Evolutionary conservation across 345 rosid species (phyloP).

Genomic region (Gossypium turneri): DNA sequence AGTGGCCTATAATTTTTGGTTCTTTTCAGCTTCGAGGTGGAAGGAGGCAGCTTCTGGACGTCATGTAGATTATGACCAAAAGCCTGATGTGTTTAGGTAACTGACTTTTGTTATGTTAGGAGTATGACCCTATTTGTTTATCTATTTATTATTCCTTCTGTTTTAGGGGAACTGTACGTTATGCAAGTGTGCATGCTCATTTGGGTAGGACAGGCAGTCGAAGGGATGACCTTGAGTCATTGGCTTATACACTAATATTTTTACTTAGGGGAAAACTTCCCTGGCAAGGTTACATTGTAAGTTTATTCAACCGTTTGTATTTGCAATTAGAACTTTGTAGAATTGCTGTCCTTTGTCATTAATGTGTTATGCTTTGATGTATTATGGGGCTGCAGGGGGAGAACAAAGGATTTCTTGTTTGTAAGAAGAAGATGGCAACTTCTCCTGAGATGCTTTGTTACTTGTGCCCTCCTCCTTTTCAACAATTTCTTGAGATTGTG

Average conservation of each 20-base stretch:
- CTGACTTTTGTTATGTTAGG: not conserved
- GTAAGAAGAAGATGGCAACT: conserved; percentile 68
- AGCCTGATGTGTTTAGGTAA: conserved; percentile 96
- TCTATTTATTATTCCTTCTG: not conserved
- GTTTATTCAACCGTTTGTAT: conserved; percentile 20
- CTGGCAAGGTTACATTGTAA: conserved; percentile 79
- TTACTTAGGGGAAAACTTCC: conserved; percentile 89
- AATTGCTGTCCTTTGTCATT: not conserved
- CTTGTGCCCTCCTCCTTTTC: conserved; percentile 50
- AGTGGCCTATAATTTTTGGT: not conserved
- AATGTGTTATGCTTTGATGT: not conserved
- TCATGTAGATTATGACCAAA: conserved; percentile 96
- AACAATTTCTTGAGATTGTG: conserved; percentile 49
- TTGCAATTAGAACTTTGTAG: conserved; percentile 10
- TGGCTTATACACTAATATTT: conserved; percentile 91
- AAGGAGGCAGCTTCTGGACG: conserved; percentile 64
- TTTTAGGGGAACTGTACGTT: conserved; percentile 85
- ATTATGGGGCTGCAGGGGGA: conserved; percentile 41
- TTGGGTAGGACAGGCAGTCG: conserved; percentile 92
- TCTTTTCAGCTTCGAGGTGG: conserved; percentile 73
- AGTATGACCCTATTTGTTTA: not conserved
- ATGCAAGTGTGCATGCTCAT: conserved; percentile 98
- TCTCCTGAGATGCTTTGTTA: conserved; percentile 49
- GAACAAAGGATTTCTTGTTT: conserved; percentile 67
- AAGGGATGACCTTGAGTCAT: conserved; percentile 93